Percentiles rank a stretch among this genome's conserved stretches.
Evolutionary conservation across 805 yeast species (phyloP).

Genomic region (Priceomyces melissophilus): DNA sequence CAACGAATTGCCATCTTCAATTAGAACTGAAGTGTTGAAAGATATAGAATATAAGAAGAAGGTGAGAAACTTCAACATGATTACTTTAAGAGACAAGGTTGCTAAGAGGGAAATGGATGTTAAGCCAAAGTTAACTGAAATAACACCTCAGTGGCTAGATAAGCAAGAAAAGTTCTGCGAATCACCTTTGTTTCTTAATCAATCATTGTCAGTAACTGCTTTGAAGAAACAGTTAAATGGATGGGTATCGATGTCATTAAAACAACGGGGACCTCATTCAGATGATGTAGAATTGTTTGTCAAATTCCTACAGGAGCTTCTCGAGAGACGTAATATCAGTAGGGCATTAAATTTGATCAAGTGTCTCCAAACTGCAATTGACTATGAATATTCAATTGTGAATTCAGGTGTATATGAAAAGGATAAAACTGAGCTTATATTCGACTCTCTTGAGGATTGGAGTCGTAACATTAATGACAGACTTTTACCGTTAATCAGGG

Average conservation of each 20-base stretch:
- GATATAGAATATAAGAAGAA: constrained; percentile 30
- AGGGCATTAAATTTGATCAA: constrained; percentile 17
- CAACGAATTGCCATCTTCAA: constrained; percentile 36
- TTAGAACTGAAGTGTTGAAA: constrained; percentile 33
- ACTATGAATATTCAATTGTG: constrained; percentile 5
- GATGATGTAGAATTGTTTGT: constrained; percentile 26
- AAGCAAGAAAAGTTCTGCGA: constrained; percentile 12
- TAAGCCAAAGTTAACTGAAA: constrained; percentile 9
- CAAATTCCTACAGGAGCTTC: constrained; percentile 16
- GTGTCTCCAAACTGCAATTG: constrained; percentile 9
- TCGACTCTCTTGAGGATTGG: constrained; percentile 10
- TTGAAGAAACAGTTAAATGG: constrained; percentile 16
- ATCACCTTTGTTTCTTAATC: constrained; percentile 15
- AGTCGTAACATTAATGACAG: constrained; percentile 2
- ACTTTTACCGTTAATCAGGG: constrained; percentile 4
- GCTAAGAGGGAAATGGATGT: constrained; percentile 8
- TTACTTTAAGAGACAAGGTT: constrained; percentile 26
- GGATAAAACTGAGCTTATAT: constrained; percentile 1
- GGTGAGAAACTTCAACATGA: constrained; percentile 21
- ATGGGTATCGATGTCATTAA: constrained; percentile 26
- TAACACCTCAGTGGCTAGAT: constrained; percentile 20
- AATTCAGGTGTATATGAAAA: background rate
- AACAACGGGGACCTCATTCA: constrained; percentile 33
- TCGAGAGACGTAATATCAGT: constrained; percentile 12
- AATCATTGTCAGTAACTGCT: constrained; percentile 8